Base-by-base conservation (phyloP, 1,284 basidiomycete genomes). In the Somion occarium region DNA sequence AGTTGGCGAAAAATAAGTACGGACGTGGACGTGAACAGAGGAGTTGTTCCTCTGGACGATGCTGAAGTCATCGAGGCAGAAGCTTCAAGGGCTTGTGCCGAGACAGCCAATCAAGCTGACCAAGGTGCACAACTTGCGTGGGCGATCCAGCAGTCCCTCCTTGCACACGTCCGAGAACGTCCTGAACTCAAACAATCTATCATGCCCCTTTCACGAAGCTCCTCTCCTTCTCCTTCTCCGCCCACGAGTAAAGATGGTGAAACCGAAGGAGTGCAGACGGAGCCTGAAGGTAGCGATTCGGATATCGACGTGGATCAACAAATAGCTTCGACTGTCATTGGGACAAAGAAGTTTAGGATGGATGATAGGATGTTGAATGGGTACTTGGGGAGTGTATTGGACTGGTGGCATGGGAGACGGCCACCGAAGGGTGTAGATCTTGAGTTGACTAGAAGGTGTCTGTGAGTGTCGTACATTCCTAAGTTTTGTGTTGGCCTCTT, bases 381-480 rank as follows among this genome's bases (percentile, higher is more conserved):
- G 0, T 77, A 89, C 59, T 67, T 94, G 13, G 57, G 61, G 2
- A 74, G 73, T 46, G 72, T 87, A 1, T 67, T 93, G 11, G 64
- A 72, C 38, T 93, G 85, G 78, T 95, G 92, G 92, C 70, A 78
- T 56, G 90, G 91, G 1, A 56, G 71, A 49, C 73, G 91, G 23
- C 71, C 73, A 15, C 81, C 91, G 0, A 65, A 65, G 20, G 92
- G 92, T 1, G 92, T 94, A 0, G 73, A 74, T 3, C 51, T 85
- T 13, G 68, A 76, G 51, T 73, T 88, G 43, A 73, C 82, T 2
- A 64, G 73, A 49, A 74, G 90, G 47, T 95, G 92, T 70, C 65
- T 69, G 88, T 89, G 59, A 69, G 87, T 79, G 4, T 24, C 38
- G 22, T 27, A 39, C 19, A 42, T 25, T 44, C 24, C 48, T 51